Percentiles rank a stretch among this genome's conserved stretches.
Conservation (phyloP, 345 rosid species). For the Ricinus communis region DNA sequence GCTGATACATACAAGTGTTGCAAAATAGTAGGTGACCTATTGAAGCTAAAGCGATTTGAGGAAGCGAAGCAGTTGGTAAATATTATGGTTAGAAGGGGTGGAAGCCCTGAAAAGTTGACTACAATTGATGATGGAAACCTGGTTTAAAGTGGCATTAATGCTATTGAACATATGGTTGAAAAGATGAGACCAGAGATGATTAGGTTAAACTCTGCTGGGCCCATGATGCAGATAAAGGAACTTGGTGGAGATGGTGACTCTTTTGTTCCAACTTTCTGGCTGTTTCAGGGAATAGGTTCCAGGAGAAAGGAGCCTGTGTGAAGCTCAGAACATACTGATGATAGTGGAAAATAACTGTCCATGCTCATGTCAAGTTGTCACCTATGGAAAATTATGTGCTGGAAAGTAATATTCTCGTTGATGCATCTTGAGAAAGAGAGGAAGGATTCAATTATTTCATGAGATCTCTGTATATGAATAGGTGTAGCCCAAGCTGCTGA, state of each 20-base stretch:
- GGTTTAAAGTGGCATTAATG: background rate
- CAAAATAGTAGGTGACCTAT: slow-evolving; percentile 27
- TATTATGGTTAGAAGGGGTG: slow-evolving; percentile 31
- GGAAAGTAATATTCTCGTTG: background rate
- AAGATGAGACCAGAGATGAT: no score
- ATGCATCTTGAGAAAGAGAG: background rate
- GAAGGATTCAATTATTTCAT: background rate
- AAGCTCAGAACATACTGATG: background rate
- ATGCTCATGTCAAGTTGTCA: no score
- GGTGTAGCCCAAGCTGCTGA: background rate
- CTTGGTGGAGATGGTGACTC: background rate
- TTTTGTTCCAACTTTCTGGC: background rate
- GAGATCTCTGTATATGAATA: background rate
- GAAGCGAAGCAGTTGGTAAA: slow-evolving; percentile 33
- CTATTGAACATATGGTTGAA: background rate
- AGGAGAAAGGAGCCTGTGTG: background rate
- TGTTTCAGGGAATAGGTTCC: background rate
- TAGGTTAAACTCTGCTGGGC: no score
- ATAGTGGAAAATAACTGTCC: no score
- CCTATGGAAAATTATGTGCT: background rate
- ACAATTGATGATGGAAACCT: background rate
- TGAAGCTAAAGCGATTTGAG: slow-evolving; percentile 21
- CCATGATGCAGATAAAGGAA: background rate
- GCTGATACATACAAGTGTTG: slow-evolving; percentile 21
- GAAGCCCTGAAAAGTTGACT: background rate